These are phyloP conservation scores for Penicillium sp. DNA, from an alignment of 2,329 filamentous ascomycete species.

Conservation along the genomic window DNA sequence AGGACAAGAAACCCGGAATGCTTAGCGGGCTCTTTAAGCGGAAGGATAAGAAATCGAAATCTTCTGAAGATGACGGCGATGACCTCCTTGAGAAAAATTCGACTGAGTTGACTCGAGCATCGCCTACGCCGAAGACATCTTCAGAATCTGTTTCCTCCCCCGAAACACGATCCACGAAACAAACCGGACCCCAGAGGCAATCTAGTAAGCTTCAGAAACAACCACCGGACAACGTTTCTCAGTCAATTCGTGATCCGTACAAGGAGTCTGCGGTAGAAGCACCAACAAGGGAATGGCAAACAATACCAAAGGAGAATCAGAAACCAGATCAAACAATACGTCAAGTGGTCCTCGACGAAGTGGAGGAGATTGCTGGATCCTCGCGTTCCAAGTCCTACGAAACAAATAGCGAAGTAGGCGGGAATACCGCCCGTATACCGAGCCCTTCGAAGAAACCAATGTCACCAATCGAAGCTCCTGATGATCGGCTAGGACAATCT, in stretches of 20 bases:
- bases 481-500: constrained; percentile 14
- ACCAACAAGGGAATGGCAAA: constrained; percentile 30
- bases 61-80: constrained; percentile 52
- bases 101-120: constrained; percentile 58
- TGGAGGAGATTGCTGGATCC: constrained; percentile 28
- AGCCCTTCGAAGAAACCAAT: constrained; percentile 32
- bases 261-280: constrained; percentile 32
- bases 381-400: constrained; percentile 28
- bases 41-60: constrained; percentile 64
- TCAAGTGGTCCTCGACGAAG: constrained; percentile 39
- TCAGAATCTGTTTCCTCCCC: constrained; percentile 46
- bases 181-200: constrained; percentile 57
- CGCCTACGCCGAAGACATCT: constrained; percentile 51
- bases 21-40: constrained; percentile 72
- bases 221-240: constrained; percentile 51
- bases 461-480: constrained; percentile 22
- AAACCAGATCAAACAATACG: constrained; percentile 40
- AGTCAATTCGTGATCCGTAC: constrained; percentile 48
- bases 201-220: constrained; percentile 74
- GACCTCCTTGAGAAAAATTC: constrained; percentile 62
- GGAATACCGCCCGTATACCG: constrained; percentile 27
- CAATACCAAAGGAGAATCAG: constrained; percentile 25
- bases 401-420: constrained; percentile 23
- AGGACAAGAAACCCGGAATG: constrained; percentile 73
- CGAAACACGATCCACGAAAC: constrained; percentile 39